These are phyloP conservation scores for Chiua virens DNA, from an alignment of 768 basidiomycete species.

Conservation along the genomic window DNA sequence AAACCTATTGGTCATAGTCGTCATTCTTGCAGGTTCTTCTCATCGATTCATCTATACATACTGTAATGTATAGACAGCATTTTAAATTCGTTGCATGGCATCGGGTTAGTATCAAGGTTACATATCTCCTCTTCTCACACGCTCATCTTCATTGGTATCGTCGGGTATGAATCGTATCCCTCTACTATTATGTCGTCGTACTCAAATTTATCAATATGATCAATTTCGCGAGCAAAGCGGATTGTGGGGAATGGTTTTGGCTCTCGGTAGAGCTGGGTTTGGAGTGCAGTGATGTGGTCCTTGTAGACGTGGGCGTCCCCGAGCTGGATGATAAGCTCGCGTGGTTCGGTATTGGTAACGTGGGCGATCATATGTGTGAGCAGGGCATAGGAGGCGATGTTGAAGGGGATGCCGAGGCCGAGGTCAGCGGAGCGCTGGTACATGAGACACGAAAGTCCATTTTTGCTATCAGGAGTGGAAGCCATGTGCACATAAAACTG, in stretches of 20 bases:
- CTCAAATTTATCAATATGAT: constrained; percentile 75
- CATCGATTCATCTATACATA: too few species aligned
- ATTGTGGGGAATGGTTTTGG: constrained; percentile 86
- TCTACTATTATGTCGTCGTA: constrained; percentile 83
- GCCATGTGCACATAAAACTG: constrained; percentile 98
- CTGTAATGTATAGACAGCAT: too few species aligned
- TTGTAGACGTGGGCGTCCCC: constrained; percentile 97
- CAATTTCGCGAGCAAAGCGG: constrained; percentile 63
- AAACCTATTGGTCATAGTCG: too few species aligned
- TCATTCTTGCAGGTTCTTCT: too few species aligned
- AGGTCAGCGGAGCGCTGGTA: constrained; percentile 97
- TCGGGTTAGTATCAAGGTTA: too few species aligned
- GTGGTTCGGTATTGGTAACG: constrained; percentile 81
- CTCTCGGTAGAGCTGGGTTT: constrained; percentile 73
- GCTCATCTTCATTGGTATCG: constrained; percentile 96
- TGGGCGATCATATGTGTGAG: constrained; percentile 98
- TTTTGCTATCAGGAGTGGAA: constrained; percentile 46
- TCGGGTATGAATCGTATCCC: constrained; percentile 80
- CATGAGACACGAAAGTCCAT: constrained; percentile 90
- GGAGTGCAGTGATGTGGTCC: constrained; percentile 87
- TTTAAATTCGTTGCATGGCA: too few species aligned
- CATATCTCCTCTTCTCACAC: constrained; percentile 42
- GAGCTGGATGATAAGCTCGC: constrained; percentile 92
- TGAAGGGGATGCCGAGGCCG: constrained; percentile 97
- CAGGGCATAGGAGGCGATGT: constrained; percentile 97